Conservation (phyloP, 129 eudicot genomes). For the Chrysanthemum seticuspe region DNA sequence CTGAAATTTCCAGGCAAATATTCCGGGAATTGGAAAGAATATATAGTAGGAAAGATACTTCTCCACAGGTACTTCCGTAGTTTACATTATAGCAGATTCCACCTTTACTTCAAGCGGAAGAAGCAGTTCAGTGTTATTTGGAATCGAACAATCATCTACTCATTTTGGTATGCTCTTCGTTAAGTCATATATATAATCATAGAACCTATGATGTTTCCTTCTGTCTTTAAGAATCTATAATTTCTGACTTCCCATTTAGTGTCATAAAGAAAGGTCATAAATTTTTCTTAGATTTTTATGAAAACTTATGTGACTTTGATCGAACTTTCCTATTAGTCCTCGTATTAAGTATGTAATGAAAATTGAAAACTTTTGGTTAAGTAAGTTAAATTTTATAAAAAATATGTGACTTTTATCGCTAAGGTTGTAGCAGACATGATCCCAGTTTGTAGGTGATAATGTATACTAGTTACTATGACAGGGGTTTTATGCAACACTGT, state of each 20-base stretch:
- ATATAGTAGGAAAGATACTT: no score
- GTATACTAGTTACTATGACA: slow-evolving; percentile 8
- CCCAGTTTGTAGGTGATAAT: not conserved
- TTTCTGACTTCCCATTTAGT: no score
- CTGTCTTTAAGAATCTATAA: not conserved
- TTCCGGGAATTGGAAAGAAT: slow-evolving; percentile 70
- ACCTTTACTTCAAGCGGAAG: slow-evolving; percentile 49
- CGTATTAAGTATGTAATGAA: no score
- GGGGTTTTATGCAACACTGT: slow-evolving; percentile 87
- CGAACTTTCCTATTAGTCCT: not conserved
- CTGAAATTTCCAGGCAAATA: slow-evolving; percentile 32
- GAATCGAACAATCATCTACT: slow-evolving; percentile 61
- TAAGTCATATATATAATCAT: not conserved
- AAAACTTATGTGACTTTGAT: no score
- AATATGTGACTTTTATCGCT: not conserved
- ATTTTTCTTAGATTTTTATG: no score
- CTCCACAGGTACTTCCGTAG: no score
- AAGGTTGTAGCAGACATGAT: not conserved
- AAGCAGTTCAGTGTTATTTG: slow-evolving; percentile 47
- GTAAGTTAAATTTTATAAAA: no score
- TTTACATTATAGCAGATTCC: slow-evolving; percentile 42
- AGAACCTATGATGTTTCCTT: not conserved
- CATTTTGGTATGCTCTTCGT: slow-evolving; percentile 53
- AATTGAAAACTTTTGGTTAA: no score
- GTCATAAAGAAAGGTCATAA: no score